Percentiles rank a stretch among this genome's conserved stretches.
phyloP scores from a whole-genome alignment of 1,284 basidiomycete species.

The Apiotrichum montevideense region DNA sequence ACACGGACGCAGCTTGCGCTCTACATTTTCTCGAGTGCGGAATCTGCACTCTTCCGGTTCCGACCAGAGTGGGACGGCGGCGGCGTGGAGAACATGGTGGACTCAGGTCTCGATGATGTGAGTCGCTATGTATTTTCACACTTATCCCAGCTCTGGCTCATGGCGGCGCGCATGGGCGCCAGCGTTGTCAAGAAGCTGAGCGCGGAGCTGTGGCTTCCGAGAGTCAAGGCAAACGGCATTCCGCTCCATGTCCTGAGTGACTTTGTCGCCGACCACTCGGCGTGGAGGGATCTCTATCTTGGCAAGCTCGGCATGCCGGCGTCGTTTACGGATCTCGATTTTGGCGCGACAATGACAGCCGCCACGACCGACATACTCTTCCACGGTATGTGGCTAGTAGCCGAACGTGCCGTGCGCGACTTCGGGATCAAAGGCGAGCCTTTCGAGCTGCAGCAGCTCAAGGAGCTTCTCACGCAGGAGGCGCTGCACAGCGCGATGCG shows the following conservation, averaged over 20 bases:
- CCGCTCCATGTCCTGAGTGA: conserved; percentile 57
- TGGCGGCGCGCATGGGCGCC: conserved; percentile 69
- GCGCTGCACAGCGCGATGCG: conserved; percentile 75
- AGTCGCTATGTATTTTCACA: background rate
- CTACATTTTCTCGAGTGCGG: conserved; percentile 57
- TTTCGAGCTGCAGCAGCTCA: conserved; percentile 58
- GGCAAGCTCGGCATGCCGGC: conserved; percentile 73
- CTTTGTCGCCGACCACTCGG: conserved; percentile 58
- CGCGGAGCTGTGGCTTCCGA: conserved; percentile 67
- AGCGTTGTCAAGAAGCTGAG: conserved; percentile 71
- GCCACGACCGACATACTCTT: conserved; percentile 79
- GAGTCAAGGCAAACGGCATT: conserved; percentile 67
- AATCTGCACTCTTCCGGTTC: conserved; percentile 57
- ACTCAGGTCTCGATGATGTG: background rate
- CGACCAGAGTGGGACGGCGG: conserved; percentile 49
- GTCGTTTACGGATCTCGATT: conserved; percentile 66
- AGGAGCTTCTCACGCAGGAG: conserved; percentile 67
- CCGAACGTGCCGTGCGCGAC: conserved; percentile 58
- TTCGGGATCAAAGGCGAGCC: conserved; percentile 63
- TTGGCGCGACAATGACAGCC: conserved; percentile 68
- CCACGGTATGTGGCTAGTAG: conserved; percentile 69
- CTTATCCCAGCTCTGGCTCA: conserved; percentile 40
- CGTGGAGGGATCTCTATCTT: conserved; percentile 72
- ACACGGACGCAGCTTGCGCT: conserved; percentile 19
- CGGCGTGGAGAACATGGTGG: conserved; percentile 1